These are phyloP conservation scores for Solanum virginianum DNA, from an alignment of 257 asterid genomes.

Conservation along the genomic window DNA sequence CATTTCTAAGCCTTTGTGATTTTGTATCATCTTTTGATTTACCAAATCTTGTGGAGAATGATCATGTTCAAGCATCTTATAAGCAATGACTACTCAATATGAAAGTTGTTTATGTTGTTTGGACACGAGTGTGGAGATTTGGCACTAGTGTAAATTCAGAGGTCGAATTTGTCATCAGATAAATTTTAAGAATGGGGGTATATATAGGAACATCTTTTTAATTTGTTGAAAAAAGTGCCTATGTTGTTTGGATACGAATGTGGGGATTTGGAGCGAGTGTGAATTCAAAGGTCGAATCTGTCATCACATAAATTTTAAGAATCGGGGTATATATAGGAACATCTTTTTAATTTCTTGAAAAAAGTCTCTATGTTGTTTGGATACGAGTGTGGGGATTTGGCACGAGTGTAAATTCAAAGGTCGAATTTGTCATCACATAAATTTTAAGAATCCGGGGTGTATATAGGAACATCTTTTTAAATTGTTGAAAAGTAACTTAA, in stretches of 20 bases:
- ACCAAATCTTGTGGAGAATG: not conserved
- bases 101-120: not conserved
- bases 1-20: not conserved
- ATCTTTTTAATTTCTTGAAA: not conserved
- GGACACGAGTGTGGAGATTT: not conserved
- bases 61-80: not conserved
- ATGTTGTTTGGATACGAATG: not conserved
- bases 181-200: not conserved
- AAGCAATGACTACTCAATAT: not conserved
- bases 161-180: not conserved
- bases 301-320: not conserved
- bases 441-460: not conserved
- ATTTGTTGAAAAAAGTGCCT: not conserved
- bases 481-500: not conserved
- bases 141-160: not conserved
- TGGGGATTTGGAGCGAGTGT: not conserved
- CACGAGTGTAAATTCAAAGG: not conserved
- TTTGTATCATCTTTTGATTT: not conserved
- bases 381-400: not conserved
- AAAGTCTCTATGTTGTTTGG: not conserved
- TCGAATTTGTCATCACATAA: not conserved
- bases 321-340: not conserved
- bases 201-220: not conserved
- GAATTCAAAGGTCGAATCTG: not conserved
- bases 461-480: not conserved